These are phyloP conservation scores for Coleophoma crateriformis DNA, from an alignment of 2,329 filamentous ascomycete genomes.

Conservation along the genomic window DNA sequence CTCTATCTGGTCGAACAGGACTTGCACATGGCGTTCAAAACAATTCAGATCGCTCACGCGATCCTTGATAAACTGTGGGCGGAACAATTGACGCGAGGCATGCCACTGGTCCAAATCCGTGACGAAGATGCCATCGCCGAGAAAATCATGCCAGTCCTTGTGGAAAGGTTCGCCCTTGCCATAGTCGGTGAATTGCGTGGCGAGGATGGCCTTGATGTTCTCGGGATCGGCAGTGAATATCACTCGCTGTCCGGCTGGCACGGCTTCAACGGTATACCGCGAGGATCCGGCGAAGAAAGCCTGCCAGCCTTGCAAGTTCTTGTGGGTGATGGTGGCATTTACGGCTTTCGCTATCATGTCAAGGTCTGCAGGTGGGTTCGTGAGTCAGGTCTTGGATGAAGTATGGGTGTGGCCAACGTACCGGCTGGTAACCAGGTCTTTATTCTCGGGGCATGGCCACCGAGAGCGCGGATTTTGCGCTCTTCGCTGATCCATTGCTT, in stretches of 20 bases:
- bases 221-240: constrained; percentile 78
- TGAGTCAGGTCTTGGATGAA: background rate
- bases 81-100: constrained; percentile 70
- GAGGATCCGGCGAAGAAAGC: constrained; percentile 36
- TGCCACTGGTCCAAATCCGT: constrained; percentile 81
- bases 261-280: constrained; percentile 55
- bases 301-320: constrained; percentile 58
- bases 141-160: constrained; percentile 66
- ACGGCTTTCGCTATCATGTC: constrained; percentile 59
- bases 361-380: constrained; percentile 42
- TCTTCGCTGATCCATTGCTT: constrained; percentile 33
- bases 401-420: constrained; percentile 22
- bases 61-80: constrained; percentile 83
- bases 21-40: constrained; percentile 74
- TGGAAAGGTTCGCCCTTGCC: constrained; percentile 78
- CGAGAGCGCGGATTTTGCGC: constrained; percentile 39
- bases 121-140: constrained; percentile 73
- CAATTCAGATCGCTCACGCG: constrained; percentile 76
- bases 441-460: constrained; percentile 34
- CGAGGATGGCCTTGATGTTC: constrained; percentile 88
- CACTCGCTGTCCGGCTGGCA: constrained; percentile 45
- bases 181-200: constrained; percentile 79
- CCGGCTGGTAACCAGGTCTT: constrained; percentile 38
- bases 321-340: constrained; percentile 42
- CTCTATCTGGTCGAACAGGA: constrained; percentile 63